phyloP scores from a whole-genome alignment of 805 yeast genomes.

The Metschnikowia cubensis region DNA sequence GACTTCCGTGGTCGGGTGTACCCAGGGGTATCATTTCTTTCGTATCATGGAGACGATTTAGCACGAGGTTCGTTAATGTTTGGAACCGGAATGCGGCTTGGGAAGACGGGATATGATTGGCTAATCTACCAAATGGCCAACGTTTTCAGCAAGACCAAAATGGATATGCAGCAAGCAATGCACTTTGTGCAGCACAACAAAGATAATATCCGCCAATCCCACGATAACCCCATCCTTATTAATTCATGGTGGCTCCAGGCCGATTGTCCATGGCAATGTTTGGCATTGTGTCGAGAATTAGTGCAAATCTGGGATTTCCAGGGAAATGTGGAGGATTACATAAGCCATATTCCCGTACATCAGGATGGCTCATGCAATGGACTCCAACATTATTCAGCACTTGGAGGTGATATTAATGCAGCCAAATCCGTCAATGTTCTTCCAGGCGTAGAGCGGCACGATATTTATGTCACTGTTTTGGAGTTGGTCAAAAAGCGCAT shows the following conservation, averaged over 20 bases:
- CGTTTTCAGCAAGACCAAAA: constrained; percentile 27
- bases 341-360: constrained; percentile 35
- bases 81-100: constrained; percentile 36
- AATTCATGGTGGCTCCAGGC: constrained; percentile 34
- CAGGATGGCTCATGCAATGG: constrained; percentile 47
- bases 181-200: constrained; percentile 24
- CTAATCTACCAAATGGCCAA: constrained; percentile 38
- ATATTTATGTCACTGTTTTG: constrained; percentile 34
- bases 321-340: constrained; percentile 19
- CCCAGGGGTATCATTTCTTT: constrained; percentile 33
- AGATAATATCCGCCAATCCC: constrained; percentile 24
- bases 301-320: constrained; percentile 14
- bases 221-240: constrained; percentile 22
- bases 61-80: constrained; percentile 33
- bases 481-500: constrained; percentile 20
- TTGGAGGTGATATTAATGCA: constrained; percentile 35
- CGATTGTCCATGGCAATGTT: constrained; percentile 39
- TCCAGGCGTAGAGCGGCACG: constrained; percentile 23
- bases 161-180: constrained; percentile 23
- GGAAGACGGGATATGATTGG: constrained; percentile 35
- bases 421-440: constrained; percentile 38
- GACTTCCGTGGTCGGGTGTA: constrained; percentile 43
- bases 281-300: constrained; percentile 35
- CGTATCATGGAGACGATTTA: constrained; percentile 36
- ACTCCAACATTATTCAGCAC: constrained; percentile 44